Conservation (phyloP, 352 stramenopile species). For the Pythium aphanidermatum region DNA sequence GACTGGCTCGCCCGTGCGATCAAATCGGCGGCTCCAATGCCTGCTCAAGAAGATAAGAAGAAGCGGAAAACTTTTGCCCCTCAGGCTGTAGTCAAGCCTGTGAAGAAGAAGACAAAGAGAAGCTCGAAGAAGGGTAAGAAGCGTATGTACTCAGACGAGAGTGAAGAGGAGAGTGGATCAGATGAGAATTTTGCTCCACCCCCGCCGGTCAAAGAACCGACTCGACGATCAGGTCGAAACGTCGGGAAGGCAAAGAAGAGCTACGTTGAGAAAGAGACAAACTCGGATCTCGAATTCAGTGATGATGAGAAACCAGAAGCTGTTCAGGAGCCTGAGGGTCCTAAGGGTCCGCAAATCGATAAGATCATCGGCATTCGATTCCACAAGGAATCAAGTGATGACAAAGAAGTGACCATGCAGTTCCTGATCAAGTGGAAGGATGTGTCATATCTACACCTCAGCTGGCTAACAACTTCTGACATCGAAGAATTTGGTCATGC, state of each 20-base stretch:
- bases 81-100: constrained; percentile 43
- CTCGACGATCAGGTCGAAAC: constrained; percentile 76
- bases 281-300: constrained; percentile 59
- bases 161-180: constrained; percentile 66
- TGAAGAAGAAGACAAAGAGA: constrained; percentile 64
- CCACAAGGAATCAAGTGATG: constrained; percentile 39
- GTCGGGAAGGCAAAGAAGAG: constrained; percentile 77
- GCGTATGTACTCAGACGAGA: constrained; percentile 72
- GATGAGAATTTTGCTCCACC: constrained; percentile 42
- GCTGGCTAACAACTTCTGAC: constrained; percentile 94
- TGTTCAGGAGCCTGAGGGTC: constrained; percentile 28
- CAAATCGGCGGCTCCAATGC: constrained; percentile 53
- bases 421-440: constrained; percentile 99
- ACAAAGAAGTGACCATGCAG: constrained; percentile 81
- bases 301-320: constrained; percentile 57
- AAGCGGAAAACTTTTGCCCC: constrained; percentile 73
- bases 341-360: constrained; percentile 87
- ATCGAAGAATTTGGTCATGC: constrained; percentile 87
- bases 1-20: constrained; percentile 66
- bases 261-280: constrained; percentile 77
- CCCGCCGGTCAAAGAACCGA: constrained; percentile 29
- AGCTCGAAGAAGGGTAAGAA: constrained; percentile 43
- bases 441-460: constrained; percentile 96
- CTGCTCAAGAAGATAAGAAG: constrained; percentile 61
- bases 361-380: constrained; percentile 90